A percentile compares a stretch with the other conserved stretches of the same genome.
Conservation (phyloP, 2,329 filamentous ascomycete species). For the Metarhizium anisopliae region DNA sequence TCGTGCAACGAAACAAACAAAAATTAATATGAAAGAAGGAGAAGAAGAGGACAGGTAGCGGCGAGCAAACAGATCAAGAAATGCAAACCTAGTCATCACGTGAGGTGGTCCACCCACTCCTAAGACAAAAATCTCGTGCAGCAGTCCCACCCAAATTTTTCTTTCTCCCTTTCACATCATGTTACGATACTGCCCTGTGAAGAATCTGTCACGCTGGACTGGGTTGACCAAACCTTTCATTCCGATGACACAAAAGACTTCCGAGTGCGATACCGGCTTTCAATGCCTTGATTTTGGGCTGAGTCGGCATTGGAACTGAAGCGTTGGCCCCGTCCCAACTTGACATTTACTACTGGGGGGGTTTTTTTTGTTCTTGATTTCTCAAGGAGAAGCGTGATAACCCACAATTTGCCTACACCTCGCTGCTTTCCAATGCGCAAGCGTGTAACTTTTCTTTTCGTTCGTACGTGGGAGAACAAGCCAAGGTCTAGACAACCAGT, state of each 20-base stretch:
- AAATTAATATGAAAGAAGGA: constrained; percentile 21
- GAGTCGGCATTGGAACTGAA: not conserved
- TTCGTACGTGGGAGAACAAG: constrained; percentile 56
- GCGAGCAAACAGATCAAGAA: too few relatives aligned
- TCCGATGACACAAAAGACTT: not conserved
- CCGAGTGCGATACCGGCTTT: constrained; percentile 2
- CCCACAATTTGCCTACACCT: constrained; percentile 56
- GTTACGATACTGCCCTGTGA: not conserved
- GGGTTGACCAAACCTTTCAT: not conserved
- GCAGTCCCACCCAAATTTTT: constrained; percentile 3
- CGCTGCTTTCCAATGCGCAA: constrained; percentile 45
- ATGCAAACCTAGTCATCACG: constrained; percentile 12
- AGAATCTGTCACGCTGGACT: not conserved
- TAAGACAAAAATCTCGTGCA: not conserved
- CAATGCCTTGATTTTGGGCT: not conserved
- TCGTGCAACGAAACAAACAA: constrained; percentile 35
- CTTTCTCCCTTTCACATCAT: not conserved
- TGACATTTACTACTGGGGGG: not conserved
- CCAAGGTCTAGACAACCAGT: constrained; percentile 59
- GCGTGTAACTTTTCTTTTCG: constrained; percentile 49
- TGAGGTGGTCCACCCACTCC: constrained; percentile 10
- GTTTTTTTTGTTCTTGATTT: not conserved
- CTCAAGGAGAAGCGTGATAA: constrained; percentile 6
- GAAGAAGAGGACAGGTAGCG: constrained; percentile 11
- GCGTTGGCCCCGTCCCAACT: not conserved